Conservation (phyloP, 768 basidiomycete genomes). For the Auricularia cornea region DNA sequence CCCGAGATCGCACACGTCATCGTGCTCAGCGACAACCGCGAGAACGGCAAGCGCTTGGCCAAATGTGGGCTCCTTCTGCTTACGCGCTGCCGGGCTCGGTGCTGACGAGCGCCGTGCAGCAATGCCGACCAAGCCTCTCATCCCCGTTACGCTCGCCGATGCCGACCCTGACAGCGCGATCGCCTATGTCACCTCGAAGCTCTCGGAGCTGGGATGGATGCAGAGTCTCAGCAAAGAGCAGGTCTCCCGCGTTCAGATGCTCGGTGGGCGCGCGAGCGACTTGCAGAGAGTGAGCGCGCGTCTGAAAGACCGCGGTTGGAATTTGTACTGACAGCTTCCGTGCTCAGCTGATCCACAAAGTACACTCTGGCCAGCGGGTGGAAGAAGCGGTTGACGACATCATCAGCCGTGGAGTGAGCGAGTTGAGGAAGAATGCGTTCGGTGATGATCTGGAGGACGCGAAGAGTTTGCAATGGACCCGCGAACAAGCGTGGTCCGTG, state of each 20-base stretch:
- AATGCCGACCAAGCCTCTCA: constrained; percentile 75
- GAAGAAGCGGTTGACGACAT: constrained; percentile 88
- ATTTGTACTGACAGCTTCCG: neutral
- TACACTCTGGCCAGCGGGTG: constrained; percentile 61
- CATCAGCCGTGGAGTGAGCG: constrained; percentile 64
- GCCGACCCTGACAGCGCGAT: constrained; percentile 77
- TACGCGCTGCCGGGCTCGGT: neutral
- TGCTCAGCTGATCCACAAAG: constrained; percentile 72
- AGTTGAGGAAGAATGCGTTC: constrained; percentile 85
- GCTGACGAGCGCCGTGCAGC: constrained; percentile 36
- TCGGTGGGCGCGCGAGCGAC: constrained; percentile 89
- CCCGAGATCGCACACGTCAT: constrained; percentile 82
- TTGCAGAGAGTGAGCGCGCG: constrained; percentile 61
- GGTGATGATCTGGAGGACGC: constrained; percentile 89
- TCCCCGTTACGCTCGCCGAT: constrained; percentile 70
- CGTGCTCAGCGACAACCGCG: constrained; percentile 82
- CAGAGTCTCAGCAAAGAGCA: constrained; percentile 48
- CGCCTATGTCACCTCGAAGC: constrained; percentile 71
- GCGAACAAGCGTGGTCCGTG: constrained; percentile 82
- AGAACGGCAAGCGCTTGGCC: constrained; percentile 75
- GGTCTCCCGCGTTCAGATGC: constrained; percentile 50
- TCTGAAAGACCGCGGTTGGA: neutral
- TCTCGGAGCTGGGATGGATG: constrained; percentile 41
- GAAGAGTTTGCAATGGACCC: constrained; percentile 71
- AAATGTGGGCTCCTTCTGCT: constrained; percentile 26